Conservation (phyloP, 306 rosid species). For the Acmispon strigosus region DNA sequence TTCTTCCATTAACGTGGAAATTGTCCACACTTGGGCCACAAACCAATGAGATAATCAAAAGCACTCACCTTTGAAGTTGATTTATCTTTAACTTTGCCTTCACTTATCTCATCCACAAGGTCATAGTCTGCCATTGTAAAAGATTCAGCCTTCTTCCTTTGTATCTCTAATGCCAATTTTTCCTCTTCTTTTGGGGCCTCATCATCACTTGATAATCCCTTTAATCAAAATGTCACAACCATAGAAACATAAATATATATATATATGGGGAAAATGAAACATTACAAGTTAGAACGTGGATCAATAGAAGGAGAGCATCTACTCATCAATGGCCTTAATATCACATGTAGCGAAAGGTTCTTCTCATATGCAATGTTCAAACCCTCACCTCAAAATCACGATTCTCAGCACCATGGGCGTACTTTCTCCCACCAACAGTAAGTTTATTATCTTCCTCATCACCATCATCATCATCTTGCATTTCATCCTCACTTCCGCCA, state of each 20-base stretch:
- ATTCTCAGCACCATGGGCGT: conserved; percentile 65
- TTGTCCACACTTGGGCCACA: conserved; percentile 2
- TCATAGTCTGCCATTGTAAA: conserved; percentile 64
- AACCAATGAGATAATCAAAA: not conserved
- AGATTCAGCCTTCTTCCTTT: conserved; percentile 47
- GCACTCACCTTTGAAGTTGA: conserved; percentile 48
- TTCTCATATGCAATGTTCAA: not conserved
- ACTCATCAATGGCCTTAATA: not conserved
- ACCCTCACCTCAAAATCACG: conserved; percentile 63
- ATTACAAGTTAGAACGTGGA: not conserved
- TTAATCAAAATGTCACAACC: conserved; percentile 13
- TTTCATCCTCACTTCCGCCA: conserved; percentile 65
- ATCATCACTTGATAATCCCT: conserved; percentile 73
- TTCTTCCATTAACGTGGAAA: conserved; percentile 3
- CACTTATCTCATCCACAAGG: conserved; percentile 34
- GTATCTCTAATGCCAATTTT: conserved; percentile 47
- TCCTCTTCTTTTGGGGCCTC: conserved; percentile 76
- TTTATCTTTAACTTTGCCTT: conserved; percentile 37
- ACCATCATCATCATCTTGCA: conserved; percentile 51
- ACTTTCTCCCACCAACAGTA: conserved; percentile 38
- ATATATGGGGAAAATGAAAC: not conserved
- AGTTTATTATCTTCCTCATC: conserved; percentile 42
- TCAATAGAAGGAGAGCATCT: not conserved
- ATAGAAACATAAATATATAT: conserved; percentile 17
- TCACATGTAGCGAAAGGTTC: not conserved